These are phyloP conservation scores for Nannochloropsis gaditana DNA, from an alignment of 108 stramenopile species.

Conservation along the genomic window DNA sequence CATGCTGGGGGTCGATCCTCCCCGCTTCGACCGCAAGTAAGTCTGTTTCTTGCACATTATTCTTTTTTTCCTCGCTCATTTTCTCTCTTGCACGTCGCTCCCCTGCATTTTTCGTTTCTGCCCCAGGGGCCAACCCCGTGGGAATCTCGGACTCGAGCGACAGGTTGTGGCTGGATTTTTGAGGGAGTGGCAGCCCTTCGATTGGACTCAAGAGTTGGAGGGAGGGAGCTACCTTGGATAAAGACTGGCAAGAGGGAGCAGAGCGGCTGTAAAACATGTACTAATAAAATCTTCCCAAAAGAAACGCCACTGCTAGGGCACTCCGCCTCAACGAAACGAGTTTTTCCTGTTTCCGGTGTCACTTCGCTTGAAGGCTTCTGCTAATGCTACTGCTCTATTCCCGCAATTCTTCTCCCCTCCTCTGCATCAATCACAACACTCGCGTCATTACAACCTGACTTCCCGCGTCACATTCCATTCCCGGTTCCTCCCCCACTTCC, in stretches of 20 bases:
- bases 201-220: constrained; percentile 42
- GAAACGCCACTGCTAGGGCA: too few species aligned
- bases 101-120: neutral
- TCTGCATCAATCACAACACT: too few species aligned
- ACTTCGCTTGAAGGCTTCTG: too few species aligned
- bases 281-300: too few species aligned
- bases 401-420: too few species aligned
- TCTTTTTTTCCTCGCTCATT: neutral
- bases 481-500: too few species aligned
- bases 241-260: neutral
- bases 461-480: too few species aligned
- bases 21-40: constrained; percentile 33
- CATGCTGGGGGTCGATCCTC: constrained; percentile 38
- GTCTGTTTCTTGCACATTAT: neutral
- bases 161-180: constrained; percentile 31
- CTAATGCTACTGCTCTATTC: too few species aligned
- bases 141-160: constrained; percentile 11
- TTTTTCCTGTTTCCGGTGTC: too few species aligned
- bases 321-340: too few species aligned
- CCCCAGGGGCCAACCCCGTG: neutral
- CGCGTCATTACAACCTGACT: too few species aligned
- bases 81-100: neutral
- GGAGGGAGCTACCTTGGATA: constrained; percentile 7
- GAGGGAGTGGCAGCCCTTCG: constrained; percentile 36
- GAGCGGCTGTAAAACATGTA: neutral